A percentile compares a stretch with the other conserved stretches of the same genome.
Conservation (phyloP, 2,329 filamentous ascomycete species). For the Aureobasidium sp. region DNA sequence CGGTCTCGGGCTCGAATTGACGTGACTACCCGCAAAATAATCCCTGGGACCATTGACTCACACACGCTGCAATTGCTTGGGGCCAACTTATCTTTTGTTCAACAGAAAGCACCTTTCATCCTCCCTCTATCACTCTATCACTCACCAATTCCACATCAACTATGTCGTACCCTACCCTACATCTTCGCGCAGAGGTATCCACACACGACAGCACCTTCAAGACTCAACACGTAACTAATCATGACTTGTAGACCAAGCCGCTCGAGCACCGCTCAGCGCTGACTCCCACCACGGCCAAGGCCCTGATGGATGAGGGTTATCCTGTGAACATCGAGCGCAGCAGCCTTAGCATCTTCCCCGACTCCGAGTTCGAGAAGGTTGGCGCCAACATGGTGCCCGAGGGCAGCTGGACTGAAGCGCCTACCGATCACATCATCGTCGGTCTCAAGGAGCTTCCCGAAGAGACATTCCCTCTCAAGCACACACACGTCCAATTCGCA, state of each 20-base stretch:
- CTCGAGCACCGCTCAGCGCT: constrained; percentile 33
- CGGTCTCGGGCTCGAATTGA: background rate
- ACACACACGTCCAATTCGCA: constrained; percentile 45
- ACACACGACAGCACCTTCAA: background rate
- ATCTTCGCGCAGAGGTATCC: constrained; percentile 19
- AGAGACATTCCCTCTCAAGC: constrained; percentile 62
- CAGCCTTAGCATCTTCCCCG: constrained; percentile 33
- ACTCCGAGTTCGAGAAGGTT: constrained; percentile 34
- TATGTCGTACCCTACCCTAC: constrained; percentile 19
- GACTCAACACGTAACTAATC: background rate
- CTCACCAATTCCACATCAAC: background rate
- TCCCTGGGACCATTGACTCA: background rate
- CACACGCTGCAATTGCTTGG: background rate
- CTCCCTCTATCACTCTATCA: background rate
- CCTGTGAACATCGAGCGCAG: constrained; percentile 34
- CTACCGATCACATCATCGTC: constrained; percentile 33
- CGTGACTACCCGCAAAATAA: constrained; percentile 2
- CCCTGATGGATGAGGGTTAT: constrained; percentile 36
- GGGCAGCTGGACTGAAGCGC: constrained; percentile 34
- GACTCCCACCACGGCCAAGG: constrained; percentile 33
- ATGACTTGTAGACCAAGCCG: constrained; percentile 27
- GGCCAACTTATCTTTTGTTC: background rate
- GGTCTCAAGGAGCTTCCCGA: constrained; percentile 38
- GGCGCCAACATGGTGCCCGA: constrained; percentile 34
- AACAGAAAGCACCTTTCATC: background rate